phyloP scores from a whole-genome alignment of 225 moss, liverwort and hornwort genomes.

The Anthoceros angustus region DNA sequence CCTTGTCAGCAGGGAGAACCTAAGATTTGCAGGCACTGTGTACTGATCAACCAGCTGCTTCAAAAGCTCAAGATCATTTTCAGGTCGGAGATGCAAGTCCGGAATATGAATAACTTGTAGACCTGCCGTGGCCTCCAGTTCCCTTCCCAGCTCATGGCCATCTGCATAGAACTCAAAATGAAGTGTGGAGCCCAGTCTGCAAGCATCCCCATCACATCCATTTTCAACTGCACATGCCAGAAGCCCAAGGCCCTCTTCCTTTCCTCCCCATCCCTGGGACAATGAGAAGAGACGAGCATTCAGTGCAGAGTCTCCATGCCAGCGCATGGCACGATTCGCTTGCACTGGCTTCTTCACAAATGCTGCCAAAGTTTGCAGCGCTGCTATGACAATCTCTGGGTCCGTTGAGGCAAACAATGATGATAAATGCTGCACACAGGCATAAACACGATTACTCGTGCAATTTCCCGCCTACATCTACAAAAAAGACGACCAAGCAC shows the following conservation, averaged over 20 bases:
- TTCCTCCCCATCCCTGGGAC: slow-evolving; percentile 99
- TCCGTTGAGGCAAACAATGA: slow-evolving; percentile 86
- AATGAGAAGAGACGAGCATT: slow-evolving; percentile 90
- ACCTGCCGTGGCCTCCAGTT: slow-evolving; percentile 30
- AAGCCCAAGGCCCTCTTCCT: slow-evolving; percentile 88
- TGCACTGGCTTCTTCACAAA: slow-evolving; percentile 93
- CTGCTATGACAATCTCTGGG: slow-evolving; percentile 81
- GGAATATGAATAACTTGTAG: slow-evolving; percentile 77
- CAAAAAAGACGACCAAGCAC: neutral
- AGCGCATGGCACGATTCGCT: slow-evolving; percentile 87
- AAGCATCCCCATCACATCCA: slow-evolving; percentile 74
- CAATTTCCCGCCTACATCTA: neutral
- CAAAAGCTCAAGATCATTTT: slow-evolving; percentile 64
- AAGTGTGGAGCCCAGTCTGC: slow-evolving; percentile 73
- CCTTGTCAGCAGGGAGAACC: slow-evolving; percentile 78
- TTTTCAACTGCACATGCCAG: slow-evolving; percentile 63
- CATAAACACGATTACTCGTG: neutral
- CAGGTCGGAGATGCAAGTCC: slow-evolving; percentile 51
- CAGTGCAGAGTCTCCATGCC: slow-evolving; percentile 86
- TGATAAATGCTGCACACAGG: slow-evolving; percentile 70
- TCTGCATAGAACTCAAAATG: slow-evolving; percentile 98
- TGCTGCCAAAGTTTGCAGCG: slow-evolving; percentile 86
- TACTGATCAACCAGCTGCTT: slow-evolving; percentile 63
- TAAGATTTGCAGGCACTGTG: slow-evolving; percentile 54
- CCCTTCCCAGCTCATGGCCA: slow-evolving; percentile 20